Evolutionary conservation across 345 rosid genomes (phyloP), one percentile per base, ranked within the genome.

Genomic region (Carallia pectinifolia): DNA sequence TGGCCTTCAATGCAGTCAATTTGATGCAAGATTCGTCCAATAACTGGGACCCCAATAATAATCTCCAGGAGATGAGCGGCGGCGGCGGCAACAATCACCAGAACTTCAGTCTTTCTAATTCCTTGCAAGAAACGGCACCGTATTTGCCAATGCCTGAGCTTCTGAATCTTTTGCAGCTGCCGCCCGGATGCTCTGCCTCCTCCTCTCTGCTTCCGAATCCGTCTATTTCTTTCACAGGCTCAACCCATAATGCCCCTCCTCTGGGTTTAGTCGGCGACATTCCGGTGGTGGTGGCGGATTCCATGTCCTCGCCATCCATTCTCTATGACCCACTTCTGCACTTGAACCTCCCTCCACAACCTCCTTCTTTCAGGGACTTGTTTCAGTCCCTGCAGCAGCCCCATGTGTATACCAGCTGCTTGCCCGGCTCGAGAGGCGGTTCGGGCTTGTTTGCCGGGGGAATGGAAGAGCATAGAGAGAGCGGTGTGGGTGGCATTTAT

Each of bases 321-420:
- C 50, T 83, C 23, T 87, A 83, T 53, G 92, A 89, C 71, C 89
- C 90, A 0, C 80, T 85, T 7, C 82, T 81, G 70, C 85, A 85
- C 79, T 72, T 86, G 58, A 83, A 86, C 81, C 79, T 86, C 40
- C 85, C 89, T 19, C 89, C 88, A 56, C 90, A 86, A 60, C 91
- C 93, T 74, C 89, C 90, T 17, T 61, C 87, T 54, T 75, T 81
- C 54, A 69, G 77, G 52, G 88, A 82, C 6, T 44, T 82, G 54
- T 75, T 80, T 64, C 86, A 82, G 37, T 81, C 85, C 2, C 72
- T 82, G 5, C 81, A 85, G 1, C 64, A 85, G 1, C 64, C 65
- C 7, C 76, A 77, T 52, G 89, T 79, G 12, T 74, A 74, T 66
- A 65, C 68, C 64, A 7, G 50, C 50, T 44, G 50, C 50, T 68